Evolutionary conservation across 257 asterid species (phyloP).

Genomic region (Fraxinus quadrangulata): DNA sequence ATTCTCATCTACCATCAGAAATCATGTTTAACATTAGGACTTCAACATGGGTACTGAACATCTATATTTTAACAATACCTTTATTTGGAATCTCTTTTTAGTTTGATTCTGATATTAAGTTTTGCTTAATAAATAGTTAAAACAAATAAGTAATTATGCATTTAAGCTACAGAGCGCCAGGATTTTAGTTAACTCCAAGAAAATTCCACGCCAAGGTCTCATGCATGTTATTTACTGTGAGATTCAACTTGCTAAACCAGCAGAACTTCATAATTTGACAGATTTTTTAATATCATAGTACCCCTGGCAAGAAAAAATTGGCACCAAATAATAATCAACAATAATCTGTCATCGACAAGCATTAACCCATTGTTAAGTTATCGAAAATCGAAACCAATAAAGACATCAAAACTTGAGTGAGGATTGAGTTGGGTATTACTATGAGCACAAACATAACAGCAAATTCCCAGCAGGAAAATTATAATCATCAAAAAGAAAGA

Average conservation of each 20-base stretch:
- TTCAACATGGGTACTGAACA: slow-evolving; percentile 14
- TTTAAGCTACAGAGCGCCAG: background rate
- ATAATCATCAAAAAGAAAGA: slow-evolving; percentile 3
- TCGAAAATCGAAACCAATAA: background rate
- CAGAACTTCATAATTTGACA: slow-evolving; percentile 14
- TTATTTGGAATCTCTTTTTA: background rate
- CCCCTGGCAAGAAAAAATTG: background rate
- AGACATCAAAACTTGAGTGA: background rate
- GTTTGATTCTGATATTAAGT: background rate
- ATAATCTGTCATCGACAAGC: background rate
- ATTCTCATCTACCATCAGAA: background rate
- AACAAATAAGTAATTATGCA: slow-evolving; percentile 4
- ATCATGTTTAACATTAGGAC: slow-evolving; percentile 2
- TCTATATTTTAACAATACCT: background rate
- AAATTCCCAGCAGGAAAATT: background rate
- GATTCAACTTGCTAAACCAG: background rate
- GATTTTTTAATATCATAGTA: background rate
- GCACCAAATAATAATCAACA: background rate
- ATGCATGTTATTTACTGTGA: slow-evolving; percentile 13
- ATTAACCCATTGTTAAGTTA: background rate
- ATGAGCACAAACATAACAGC: background rate
- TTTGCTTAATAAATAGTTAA: slow-evolving; percentile 8
- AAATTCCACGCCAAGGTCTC: background rate
- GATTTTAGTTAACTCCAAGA: background rate
- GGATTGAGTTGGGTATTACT: background rate